Evolutionary conservation across 2,329 filamentous ascomycete species (phyloP).

Genomic region (Aureobasidium sp.): DNA sequence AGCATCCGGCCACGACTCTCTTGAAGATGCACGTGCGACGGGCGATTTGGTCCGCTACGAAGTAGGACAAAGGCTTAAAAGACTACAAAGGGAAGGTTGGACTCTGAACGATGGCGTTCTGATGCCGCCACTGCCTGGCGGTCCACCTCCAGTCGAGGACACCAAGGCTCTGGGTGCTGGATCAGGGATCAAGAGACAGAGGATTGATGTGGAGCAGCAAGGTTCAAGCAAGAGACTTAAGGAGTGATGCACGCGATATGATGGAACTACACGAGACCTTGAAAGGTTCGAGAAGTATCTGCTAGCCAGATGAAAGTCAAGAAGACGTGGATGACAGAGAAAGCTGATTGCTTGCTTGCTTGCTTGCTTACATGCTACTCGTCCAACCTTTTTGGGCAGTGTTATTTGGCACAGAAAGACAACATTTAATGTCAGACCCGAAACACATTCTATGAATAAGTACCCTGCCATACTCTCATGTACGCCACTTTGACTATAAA

Average conservation of each 20-base stretch:
- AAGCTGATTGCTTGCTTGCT: no score
- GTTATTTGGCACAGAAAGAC: no score
- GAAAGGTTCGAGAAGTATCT: neutral
- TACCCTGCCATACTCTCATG: no score
- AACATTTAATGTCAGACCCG: no score
- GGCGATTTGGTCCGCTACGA: slow-evolving; percentile 75
- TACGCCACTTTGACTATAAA: no score
- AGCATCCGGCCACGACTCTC: slow-evolving; percentile 71
- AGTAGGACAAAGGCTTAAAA: slow-evolving; percentile 63
- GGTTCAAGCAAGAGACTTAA: neutral
- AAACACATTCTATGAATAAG: no score
- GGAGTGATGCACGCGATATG: neutral
- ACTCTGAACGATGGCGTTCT: slow-evolving; percentile 45
- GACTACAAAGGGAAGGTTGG: slow-evolving; percentile 63
- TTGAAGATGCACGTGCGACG: slow-evolving; percentile 82
- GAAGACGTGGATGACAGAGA: no score
- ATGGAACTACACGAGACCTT: neutral
- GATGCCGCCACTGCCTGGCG: slow-evolving; percentile 17
- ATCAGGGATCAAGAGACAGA: slow-evolving; percentile 13
- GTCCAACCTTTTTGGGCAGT: no score
- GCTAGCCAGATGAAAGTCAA: no score
- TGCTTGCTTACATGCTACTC: no score
- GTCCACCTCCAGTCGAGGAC: slow-evolving; percentile 2
- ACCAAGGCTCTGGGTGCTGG: slow-evolving; percentile 1
- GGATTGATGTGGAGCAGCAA: slow-evolving; percentile 11